A percentile compares a stretch with the other conserved stretches of the same genome.
Evolutionary conservation across 2,329 filamentous ascomycete genomes (phyloP).

Genomic region (Onygena corvina): DNA sequence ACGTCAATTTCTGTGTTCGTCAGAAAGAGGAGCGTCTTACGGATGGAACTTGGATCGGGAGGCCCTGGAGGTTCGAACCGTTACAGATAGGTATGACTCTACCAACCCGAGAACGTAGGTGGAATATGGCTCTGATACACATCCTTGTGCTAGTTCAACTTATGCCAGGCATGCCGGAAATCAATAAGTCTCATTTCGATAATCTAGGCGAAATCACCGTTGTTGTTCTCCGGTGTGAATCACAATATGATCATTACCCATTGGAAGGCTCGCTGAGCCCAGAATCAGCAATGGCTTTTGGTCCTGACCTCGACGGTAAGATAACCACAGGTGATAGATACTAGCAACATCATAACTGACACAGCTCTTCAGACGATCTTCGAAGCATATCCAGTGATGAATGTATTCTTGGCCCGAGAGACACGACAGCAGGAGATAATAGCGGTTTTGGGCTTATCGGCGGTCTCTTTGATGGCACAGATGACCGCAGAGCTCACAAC

Average conservation of each 20-base stretch:
- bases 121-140: background rate
- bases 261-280: constrained; percentile 14
- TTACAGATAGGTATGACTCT: constrained; percentile 35
- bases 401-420: background rate
- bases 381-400: constrained; percentile 5
- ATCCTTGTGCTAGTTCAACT: constrained; percentile 1
- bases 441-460: constrained; percentile 8
- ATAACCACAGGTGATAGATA: no score
- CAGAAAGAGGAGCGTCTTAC: constrained; percentile 43
- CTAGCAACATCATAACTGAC: no score
- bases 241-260: background rate
- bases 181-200: constrained; percentile 11
- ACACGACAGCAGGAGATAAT: background rate
- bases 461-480: constrained; percentile 13
- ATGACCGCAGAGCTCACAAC: constrained; percentile 2
- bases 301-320: constrained; percentile 18
- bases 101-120: background rate
- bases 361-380: background rate
- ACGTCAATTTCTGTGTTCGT: constrained; percentile 40
- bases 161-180: constrained; percentile 11
- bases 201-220: constrained; percentile 24
- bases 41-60: constrained; percentile 38
- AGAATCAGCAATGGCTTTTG: constrained; percentile 17
- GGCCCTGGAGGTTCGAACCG: constrained; percentile 43
- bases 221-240: constrained; percentile 21